phyloP scores from a whole-genome alignment of 2,329 filamentous ascomycete species.

The Phaeosphaeriaceae sp. region DNA sequence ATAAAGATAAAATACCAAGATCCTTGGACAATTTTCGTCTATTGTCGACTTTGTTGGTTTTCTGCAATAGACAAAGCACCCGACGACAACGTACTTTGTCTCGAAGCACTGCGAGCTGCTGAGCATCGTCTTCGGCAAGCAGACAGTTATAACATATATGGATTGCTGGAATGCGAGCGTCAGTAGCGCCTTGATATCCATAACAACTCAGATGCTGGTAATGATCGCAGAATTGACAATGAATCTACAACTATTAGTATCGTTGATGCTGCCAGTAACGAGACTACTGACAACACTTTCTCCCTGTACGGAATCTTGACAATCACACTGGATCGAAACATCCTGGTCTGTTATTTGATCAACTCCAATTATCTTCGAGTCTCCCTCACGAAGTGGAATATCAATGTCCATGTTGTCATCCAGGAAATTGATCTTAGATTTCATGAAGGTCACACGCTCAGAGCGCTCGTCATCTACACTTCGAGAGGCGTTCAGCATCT shows the following conservation, averaged over 20 bases:
- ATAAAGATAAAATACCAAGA: too few relatives aligned
- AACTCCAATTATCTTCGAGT: too few relatives aligned
- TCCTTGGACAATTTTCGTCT: too few relatives aligned
- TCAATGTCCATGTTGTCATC: too few relatives aligned
- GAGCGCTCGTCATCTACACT: too few relatives aligned
- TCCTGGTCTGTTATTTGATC: too few relatives aligned
- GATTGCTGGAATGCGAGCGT: constrained; percentile 48
- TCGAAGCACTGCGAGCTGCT: constrained; percentile 21
- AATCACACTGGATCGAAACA: background rate
- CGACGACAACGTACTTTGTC: constrained; percentile 23
- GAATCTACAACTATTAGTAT: constrained; percentile 40
- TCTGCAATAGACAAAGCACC: constrained; percentile 7
- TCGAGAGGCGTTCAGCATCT: too few relatives aligned
- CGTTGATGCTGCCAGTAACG: background rate
- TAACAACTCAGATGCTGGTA: constrained; percentile 57
- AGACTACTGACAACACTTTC: background rate
- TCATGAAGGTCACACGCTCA: too few relatives aligned
- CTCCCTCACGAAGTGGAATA: too few relatives aligned
- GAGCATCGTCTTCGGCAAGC: constrained; percentile 27
- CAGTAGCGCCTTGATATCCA: constrained; percentile 48
- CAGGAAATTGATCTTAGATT: too few relatives aligned
- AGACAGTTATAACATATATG: constrained; percentile 58
- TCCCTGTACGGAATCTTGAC: background rate
- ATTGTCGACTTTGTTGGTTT: too few relatives aligned
- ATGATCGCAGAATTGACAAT: constrained; percentile 53